These are phyloP conservation scores for Mortierella antarctica DNA, from an alignment of 192 early-diverging fungal species.

Conservation along the genomic window DNA sequence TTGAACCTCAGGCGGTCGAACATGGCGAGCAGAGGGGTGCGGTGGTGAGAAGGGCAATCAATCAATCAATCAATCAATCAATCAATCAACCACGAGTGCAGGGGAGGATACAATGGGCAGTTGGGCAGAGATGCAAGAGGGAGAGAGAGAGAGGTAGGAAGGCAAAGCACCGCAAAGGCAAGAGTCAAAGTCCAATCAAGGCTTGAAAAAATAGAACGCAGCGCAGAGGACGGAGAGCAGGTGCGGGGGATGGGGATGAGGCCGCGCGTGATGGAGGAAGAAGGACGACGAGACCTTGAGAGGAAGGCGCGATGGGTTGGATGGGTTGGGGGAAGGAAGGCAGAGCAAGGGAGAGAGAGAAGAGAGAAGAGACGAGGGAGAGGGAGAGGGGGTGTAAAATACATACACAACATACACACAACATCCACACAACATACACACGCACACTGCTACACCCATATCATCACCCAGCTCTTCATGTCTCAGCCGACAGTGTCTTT, in stretches of 20 bases:
- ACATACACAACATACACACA: neutral
- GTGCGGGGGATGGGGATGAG: neutral
- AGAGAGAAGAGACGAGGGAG: neutral
- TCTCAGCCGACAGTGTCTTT: no score
- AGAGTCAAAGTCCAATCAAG: no score
- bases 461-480: neutral
- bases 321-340: neutral
- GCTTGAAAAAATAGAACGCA: no score
- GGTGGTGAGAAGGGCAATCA: neutral
- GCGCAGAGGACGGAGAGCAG: neutral
- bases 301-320: neutral
- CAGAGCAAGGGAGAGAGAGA: neutral
- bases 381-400: neutral
- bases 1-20: conserved; percentile 20
- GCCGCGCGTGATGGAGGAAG: neutral
- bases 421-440: conserved; percentile 18
- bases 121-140: neutral
- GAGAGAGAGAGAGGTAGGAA: neutral
- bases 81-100: neutral
- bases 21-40: conserved; percentile 4
- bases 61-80: no score
- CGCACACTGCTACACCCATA: no score
- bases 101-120: neutral
- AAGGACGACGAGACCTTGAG: neutral
- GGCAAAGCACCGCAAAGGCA: no score